Evolutionary conservation across 495 filamentous ascomycete species (phyloP), one percentile per base, ranked within the genome.

Genomic region (Trichoderma gamsii): DNA sequence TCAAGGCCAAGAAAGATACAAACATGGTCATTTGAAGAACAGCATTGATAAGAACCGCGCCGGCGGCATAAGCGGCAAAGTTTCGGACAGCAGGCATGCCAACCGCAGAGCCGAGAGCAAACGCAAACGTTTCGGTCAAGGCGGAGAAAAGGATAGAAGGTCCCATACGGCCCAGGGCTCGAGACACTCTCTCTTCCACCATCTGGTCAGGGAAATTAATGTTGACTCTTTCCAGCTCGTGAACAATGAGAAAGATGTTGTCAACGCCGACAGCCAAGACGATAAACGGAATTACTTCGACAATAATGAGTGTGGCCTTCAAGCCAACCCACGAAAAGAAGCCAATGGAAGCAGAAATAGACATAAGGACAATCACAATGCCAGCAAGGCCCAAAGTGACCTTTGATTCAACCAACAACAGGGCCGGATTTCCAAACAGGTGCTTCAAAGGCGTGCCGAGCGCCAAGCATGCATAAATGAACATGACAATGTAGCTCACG

Each of bases 401-500:
- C 73, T 98, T 99, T 70, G 92, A 96, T 76, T 97, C 90, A 1
- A 99, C 95, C 1, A 99, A 78, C 16, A 89, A 87, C 66, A 90
- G 90, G 51, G 89, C 85, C 13, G 94, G 93, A 74, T 93, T 95
- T 64, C 83, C 84, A 35, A 97, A 71, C 56, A 97, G 79, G 66
- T 92, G 89, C 68, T 82, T 84, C 69, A 90, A 79, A 41, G 89
- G 89, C 3, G 93, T 96, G 3, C 95, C 96, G 4, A 99, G 79
- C 4, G 95, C 93, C 43, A 99, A 73, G 2, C 93, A 97, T 4
- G 93, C 95, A 73, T 99, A 99, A 44, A 99, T 76, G 75, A 99
- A 98, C 95, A 99, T 99, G 77, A 97, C 90, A 70, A 98, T 85
- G 79, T 99, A 99, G 81, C 94, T 97, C 77, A 98, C 90, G 52